Evolutionary conservation across 352 stramenopile genomes (phyloP), one percentile per base, ranked within the genome.

Genomic region (Phytophthora chlamydospora): DNA sequence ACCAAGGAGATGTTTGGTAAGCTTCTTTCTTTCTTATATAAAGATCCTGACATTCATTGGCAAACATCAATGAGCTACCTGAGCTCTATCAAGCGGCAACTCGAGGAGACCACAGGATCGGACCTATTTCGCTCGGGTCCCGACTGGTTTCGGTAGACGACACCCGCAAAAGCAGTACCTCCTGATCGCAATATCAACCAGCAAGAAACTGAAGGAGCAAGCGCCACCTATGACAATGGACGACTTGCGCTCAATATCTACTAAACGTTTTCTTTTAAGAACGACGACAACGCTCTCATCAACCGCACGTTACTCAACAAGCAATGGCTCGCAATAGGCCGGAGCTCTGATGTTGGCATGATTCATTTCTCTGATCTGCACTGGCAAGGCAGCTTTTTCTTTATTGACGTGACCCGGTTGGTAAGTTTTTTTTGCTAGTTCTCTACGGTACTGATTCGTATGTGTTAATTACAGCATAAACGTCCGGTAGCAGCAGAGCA

Each of bases 111-210:
- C 9, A 51, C 36, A 14, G 19, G 35, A 45, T 16, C 48, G 11
- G 19, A 45, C 6, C 11, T 46, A 12, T 53, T 61, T 40, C 17
- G 43, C 14, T 24, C 6, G 0, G 31, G 47, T 46, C 53, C 42
- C 16, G 53, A 61, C 6, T 47, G 21, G 19, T 61, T 54, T 39
- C 34, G 53, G 36, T 16, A 7, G 56, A 6, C 56, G 56, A 1
- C 45, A 63, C 11, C 38, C 57, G 17, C 36, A 63, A 14, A 55
- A 55, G 13, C 43, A 60, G 27, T 63, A 50, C 14, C 29, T 48
- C 4, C 40, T 62, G 38, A 1, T 36, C 3, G 6, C 29, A 1
- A 59, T 61, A 36, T 46, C 32, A 9, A 52, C 19, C 0, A 41
- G 53, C 34, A 53, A 40, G 17, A 61, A 53, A 3, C 41, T 61